phyloP scores from a whole-genome alignment of 305 asterid species.

The Solanum chacoense region DNA sequence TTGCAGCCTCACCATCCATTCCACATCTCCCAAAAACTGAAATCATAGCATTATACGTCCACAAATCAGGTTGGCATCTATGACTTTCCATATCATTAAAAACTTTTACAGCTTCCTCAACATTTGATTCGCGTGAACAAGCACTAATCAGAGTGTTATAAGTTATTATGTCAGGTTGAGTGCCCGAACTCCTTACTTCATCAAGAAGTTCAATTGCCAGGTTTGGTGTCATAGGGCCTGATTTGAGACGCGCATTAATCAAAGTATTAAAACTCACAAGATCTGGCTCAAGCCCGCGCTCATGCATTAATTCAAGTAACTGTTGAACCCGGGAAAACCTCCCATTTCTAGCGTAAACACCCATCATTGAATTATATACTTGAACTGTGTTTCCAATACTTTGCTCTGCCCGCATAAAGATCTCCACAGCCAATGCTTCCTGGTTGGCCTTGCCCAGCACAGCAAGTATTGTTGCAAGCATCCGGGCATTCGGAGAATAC shows the following conservation, averaged over 20 bases:
- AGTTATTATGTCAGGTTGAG: constrained; percentile 80
- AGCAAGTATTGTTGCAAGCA: constrained; percentile 80
- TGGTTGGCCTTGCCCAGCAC: constrained; percentile 90
- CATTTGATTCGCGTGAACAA: constrained; percentile 75
- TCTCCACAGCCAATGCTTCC: constrained; percentile 77
- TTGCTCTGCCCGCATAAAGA: constrained; percentile 53
- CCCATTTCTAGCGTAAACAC: constrained; percentile 83
- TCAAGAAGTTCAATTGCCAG: constrained; percentile 56
- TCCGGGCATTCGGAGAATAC: constrained; percentile 77
- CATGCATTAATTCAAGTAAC: constrained; percentile 72
- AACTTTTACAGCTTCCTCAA: constrained; percentile 72
- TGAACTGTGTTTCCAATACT: constrained; percentile 55
- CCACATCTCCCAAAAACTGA: constrained; percentile 89
- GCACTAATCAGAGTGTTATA: constrained; percentile 88
- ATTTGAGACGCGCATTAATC: constrained; percentile 76
- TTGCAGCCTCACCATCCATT: constrained; percentile 60
- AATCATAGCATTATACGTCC: constrained; percentile 96
- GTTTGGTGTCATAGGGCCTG: constrained; percentile 55
- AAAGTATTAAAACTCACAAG: constrained; percentile 86
- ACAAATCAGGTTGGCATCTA: constrained; percentile 80
- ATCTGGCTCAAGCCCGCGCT: constrained; percentile 79
- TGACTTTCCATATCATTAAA: constrained; percentile 60
- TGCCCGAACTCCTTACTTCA: constrained; percentile 71
- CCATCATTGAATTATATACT: constrained; percentile 95
- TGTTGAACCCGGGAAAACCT: constrained; percentile 58